phyloP scores from a whole-genome alignment of 2,329 filamentous ascomycete genomes.

The Fusarium sterilihyphosum region DNA sequence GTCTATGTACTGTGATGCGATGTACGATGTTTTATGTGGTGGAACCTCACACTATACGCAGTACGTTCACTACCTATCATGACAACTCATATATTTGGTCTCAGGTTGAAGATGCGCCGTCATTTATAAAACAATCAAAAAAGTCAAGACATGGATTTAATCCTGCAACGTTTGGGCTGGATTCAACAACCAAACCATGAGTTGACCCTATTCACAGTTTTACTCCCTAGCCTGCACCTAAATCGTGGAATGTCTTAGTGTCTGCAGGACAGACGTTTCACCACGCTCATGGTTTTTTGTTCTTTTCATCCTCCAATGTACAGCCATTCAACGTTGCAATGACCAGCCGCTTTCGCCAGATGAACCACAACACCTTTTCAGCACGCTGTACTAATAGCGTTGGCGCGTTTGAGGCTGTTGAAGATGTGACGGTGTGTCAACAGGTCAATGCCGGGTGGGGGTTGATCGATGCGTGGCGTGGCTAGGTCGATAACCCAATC shows the following conservation, averaged over 20 bases:
- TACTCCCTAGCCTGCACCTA: not conserved
- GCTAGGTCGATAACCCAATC: not conserved
- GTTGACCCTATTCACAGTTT: conserved; percentile 6
- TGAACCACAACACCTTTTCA: not conserved
- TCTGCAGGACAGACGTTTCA: conserved; percentile 28
- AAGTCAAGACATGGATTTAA: not conserved
- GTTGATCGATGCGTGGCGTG: conserved; percentile 12
- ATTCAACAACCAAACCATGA: not conserved
- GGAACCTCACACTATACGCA: not conserved
- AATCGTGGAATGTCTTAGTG: not conserved
- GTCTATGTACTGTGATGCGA: conserved; percentile 3
- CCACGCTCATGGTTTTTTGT: conserved; percentile 13
- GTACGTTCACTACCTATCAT: conserved; percentile 3
- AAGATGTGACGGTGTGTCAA: conserved; percentile 19
- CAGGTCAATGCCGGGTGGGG: conserved; percentile 16
- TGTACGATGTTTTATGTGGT: not conserved
- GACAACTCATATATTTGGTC: conserved; percentile 15
- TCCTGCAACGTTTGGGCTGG: not conserved
- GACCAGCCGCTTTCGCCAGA: not conserved
- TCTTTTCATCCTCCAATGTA: conserved; percentile 12
- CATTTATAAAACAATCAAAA: conserved; percentile 5
- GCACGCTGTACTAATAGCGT: conserved; percentile 21
- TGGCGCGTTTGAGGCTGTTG: conserved; percentile 30
- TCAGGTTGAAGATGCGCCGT: conserved; percentile 1
- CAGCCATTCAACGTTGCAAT: conserved; percentile 4